A percentile compares a stretch with the other conserved stretches of the same genome.
phyloP scores from a whole-genome alignment of 129 eudicot species.

The Escallonia herrerae region DNA sequence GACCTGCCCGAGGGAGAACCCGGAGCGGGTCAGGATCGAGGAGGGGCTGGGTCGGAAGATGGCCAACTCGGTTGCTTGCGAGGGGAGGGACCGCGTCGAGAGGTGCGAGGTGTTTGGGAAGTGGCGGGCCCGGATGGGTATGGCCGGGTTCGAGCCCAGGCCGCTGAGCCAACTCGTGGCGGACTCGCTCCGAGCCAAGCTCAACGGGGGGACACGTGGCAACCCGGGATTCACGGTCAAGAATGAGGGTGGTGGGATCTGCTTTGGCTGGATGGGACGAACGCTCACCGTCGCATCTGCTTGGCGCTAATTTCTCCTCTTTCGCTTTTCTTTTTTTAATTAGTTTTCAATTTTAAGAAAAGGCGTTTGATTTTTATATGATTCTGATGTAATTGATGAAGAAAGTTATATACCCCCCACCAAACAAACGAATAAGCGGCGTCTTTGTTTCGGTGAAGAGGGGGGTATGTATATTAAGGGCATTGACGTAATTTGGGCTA shows the following conservation, averaged over 20 bases:
- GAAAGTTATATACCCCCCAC: slow-evolving; percentile 20
- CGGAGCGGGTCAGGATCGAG: slow-evolving; percentile 63
- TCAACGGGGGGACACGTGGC: slow-evolving; percentile 74
- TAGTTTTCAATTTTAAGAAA: background rate
- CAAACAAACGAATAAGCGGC: slow-evolving; percentile 39
- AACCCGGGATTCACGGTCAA: slow-evolving; percentile 74
- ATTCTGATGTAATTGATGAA: background rate
- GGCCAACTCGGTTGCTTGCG: slow-evolving; percentile 85
- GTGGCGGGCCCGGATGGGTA: slow-evolving; percentile 95
- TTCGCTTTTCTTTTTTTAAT: slow-evolving; percentile 6
- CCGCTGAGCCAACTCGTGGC: slow-evolving; percentile 44
- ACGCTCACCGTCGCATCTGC: slow-evolving; percentile 81
- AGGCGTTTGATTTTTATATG: too few species aligned
- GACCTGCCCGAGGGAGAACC: slow-evolving; percentile 36
- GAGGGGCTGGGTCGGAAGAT: slow-evolving; percentile 81
- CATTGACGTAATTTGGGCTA: slow-evolving; percentile 1
- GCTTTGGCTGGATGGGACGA: slow-evolving; percentile 88
- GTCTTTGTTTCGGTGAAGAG: slow-evolving; percentile 26
- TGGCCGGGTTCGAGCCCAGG: slow-evolving; percentile 69
- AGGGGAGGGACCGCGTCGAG: slow-evolving; percentile 90
- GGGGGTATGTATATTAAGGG: too few species aligned
- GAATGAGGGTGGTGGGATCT: slow-evolving; percentile 60
- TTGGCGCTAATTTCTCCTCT: slow-evolving; percentile 42
- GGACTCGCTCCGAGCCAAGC: slow-evolving; percentile 42
- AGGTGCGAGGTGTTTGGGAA: slow-evolving; percentile 95